These are phyloP conservation scores for Ustilago sp. DNA, from an alignment of 1,284 basidiomycete genomes.

Conservation along the genomic window DNA sequence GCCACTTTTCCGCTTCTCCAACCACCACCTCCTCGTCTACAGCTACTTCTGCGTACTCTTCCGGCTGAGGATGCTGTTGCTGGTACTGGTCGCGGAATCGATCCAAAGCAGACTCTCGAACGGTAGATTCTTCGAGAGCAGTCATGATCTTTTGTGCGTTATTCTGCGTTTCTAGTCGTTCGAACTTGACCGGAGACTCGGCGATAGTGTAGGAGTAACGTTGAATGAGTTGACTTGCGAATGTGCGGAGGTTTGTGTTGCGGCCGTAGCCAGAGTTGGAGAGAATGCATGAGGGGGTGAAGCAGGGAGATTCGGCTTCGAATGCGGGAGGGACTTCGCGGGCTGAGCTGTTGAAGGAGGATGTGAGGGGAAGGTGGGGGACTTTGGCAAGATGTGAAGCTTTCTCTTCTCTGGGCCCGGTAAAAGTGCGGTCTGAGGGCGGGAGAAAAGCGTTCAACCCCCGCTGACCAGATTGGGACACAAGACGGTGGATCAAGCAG, in stretches of 20 bases:
- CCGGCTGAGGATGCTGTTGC: neutral
- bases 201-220: conserved; percentile 51
- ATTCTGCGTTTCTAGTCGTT: conserved; percentile 35
- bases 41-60: neutral
- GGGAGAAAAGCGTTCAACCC: conserved; percentile 50
- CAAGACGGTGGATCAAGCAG: conserved; percentile 49
- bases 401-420: conserved; percentile 8
- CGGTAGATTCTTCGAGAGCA: conserved; percentile 6
- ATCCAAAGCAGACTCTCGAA: conserved; percentile 11
- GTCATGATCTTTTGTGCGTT: conserved; percentile 11
- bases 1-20: conserved; percentile 13
- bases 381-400: conserved; percentile 6
- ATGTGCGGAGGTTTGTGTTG: conserved; percentile 13
- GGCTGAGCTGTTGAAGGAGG: conserved; percentile 20
- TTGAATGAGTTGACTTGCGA: conserved; percentile 40
- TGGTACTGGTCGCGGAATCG: neutral
- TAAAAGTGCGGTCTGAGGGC: conserved; percentile 10
- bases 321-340: conserved; percentile 1
- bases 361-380: conserved; percentile 38
- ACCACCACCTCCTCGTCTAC: neutral
- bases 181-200: conserved; percentile 37
- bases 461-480: conserved; percentile 30
- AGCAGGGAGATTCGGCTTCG: conserved; percentile 31
- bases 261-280: conserved; percentile 27
- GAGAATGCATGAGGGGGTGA: conserved; percentile 30